These are phyloP conservation scores for Oidium heveae DNA, from an alignment of 2,329 filamentous ascomycete species.

Conservation along the genomic window DNA sequence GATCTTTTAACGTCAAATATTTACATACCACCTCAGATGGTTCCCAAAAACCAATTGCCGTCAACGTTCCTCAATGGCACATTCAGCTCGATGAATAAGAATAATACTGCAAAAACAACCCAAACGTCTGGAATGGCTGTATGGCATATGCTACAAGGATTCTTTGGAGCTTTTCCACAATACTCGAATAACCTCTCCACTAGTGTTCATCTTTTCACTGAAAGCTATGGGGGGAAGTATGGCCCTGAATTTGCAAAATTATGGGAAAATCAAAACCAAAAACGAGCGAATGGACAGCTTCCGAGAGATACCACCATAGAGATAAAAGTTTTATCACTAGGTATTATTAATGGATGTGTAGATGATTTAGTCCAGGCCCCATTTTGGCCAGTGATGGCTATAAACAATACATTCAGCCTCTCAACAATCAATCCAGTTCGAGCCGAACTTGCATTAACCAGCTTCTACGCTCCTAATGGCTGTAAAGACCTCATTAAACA, in stretches of 20 bases:
- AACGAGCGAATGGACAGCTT: conserved; percentile 23
- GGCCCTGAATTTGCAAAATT: conserved; percentile 35
- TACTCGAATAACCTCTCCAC: conserved; percentile 28
- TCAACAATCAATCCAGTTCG: conserved; percentile 26
- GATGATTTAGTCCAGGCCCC: conserved; percentile 36
- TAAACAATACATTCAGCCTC: conserved; percentile 41
- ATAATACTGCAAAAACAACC: conserved; percentile 21
- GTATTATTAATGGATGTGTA: conserved; percentile 47
- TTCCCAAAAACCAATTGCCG: conserved; percentile 11
- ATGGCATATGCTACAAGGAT: conserved; percentile 33
- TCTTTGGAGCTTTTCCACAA: conserved; percentile 30
- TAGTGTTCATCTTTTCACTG: conserved; percentile 39
- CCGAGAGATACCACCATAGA: conserved; percentile 26
- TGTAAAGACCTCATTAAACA: conserved; percentile 26
- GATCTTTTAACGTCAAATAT: conserved; percentile 20
- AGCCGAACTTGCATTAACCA: conserved; percentile 20
- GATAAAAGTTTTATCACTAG: conserved; percentile 34
- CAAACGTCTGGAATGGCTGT: conserved; percentile 26
- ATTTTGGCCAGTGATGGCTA: conserved; percentile 29
- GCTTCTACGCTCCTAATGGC: conserved; percentile 22
- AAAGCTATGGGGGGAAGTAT: conserved; percentile 48
- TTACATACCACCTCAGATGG: conserved; percentile 16
- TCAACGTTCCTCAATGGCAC: conserved; percentile 32
- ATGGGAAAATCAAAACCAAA: conserved; percentile 35
- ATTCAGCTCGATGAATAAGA: conserved; percentile 28